phyloP scores from a whole-genome alignment of 1,284 basidiomycete genomes.

The Irpex sp. region DNA sequence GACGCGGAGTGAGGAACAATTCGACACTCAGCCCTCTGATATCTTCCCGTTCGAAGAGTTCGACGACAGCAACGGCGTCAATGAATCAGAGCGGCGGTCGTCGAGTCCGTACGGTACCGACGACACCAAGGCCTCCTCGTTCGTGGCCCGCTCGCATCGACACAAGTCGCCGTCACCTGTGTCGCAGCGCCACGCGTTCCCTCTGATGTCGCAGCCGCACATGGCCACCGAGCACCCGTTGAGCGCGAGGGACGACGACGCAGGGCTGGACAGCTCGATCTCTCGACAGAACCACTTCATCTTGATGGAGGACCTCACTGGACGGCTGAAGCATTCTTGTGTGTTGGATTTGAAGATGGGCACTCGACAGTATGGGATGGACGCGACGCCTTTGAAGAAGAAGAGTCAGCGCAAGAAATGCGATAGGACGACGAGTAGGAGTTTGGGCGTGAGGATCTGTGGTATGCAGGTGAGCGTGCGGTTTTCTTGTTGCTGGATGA shows the following conservation, averaged over 20 bases:
- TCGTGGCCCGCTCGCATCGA: constrained; percentile 29
- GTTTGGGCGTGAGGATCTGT: constrained; percentile 89
- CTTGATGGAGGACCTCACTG: constrained; percentile 97
- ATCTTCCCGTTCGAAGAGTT: constrained; percentile 19
- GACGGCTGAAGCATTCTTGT: constrained; percentile 88
- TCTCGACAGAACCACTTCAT: constrained; percentile 96
- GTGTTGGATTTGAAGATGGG: constrained; percentile 99
- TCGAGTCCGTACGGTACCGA: background rate
- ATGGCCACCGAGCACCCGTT: constrained; percentile 22
- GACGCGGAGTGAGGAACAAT: constrained; percentile 54
- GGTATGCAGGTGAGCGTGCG: constrained; percentile 92
- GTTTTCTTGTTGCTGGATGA: background rate
- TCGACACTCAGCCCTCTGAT: constrained; percentile 27
- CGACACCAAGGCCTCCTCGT: constrained; percentile 16
- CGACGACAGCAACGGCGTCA: constrained; percentile 1
- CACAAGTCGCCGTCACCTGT: constrained; percentile 56
- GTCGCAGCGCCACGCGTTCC: constrained; percentile 21
- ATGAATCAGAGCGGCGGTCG: background rate
- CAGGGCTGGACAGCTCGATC: constrained; percentile 30
- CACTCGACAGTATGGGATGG: constrained; percentile 95
- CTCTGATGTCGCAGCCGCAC: constrained; percentile 15
- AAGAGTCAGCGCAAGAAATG: constrained; percentile 98
- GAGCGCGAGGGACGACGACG: constrained; percentile 20
- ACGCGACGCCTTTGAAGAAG: constrained; percentile 91
- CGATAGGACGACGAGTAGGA: constrained; percentile 89